These are phyloP conservation scores for Meredithiella fracta DNA, from an alignment of 2,329 filamentous ascomycete species.

Conservation along the genomic window DNA sequence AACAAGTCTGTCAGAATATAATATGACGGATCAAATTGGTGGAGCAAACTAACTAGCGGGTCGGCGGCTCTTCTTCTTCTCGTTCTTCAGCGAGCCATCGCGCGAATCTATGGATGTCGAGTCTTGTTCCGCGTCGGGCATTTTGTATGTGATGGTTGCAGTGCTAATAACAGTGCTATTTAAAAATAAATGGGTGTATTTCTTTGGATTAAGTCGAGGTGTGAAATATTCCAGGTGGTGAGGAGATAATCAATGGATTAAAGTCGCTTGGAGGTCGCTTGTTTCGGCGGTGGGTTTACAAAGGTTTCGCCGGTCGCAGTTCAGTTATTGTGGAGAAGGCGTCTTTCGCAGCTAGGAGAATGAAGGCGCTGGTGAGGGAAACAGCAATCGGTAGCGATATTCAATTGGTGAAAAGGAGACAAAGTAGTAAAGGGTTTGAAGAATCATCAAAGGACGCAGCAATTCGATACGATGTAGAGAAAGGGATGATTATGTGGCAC, in stretches of 20 bases:
- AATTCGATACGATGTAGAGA: neutral
- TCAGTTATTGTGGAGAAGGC: neutral
- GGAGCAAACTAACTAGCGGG: constrained; percentile 57
- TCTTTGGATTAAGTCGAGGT: neutral
- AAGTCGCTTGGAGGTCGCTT: neutral
- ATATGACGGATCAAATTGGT: neutral
- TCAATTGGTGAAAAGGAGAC: neutral
- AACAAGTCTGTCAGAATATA: constrained; percentile 3
- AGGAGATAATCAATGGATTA: too few relatives aligned
- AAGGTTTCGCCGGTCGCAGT: neutral
- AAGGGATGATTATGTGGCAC: neutral
- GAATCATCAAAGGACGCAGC: neutral
- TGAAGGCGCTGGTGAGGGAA: neutral
- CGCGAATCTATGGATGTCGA: constrained; percentile 38
- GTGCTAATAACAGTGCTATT: neutral
- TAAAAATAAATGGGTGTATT: neutral
- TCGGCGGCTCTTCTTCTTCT: constrained; percentile 81
- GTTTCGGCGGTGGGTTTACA: neutral
- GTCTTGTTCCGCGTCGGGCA: constrained; percentile 26
- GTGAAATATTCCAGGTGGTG: too few relatives aligned
- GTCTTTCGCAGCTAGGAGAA: neutral
- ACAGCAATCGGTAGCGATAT: neutral
- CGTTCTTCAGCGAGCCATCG: constrained; percentile 36
- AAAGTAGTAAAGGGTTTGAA: neutral
- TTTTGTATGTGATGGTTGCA: constrained; percentile 19